phyloP scores from a whole-genome alignment of 306 rosid species.

The Malus orientalis region DNA sequence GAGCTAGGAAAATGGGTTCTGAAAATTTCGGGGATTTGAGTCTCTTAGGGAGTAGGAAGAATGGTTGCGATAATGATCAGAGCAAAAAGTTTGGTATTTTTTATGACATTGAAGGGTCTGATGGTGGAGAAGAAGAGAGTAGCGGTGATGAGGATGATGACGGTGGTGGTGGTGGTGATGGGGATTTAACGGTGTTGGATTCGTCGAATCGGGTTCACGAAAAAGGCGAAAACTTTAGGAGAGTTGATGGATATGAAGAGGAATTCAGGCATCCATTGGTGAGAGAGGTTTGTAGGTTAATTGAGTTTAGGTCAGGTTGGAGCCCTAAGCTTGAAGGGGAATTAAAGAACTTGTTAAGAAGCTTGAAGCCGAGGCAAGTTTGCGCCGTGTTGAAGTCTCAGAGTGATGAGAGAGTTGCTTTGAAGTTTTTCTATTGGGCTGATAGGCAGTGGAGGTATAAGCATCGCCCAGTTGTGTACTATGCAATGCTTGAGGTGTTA shows the following conservation, averaged over 20 bases:
- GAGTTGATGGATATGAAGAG: conserved; percentile 46
- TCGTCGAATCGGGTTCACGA: conserved; percentile 17
- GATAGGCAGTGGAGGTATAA: conserved; percentile 81
- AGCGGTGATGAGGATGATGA: not conserved
- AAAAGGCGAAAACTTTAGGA: conserved; percentile 18
- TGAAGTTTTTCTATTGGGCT: conserved; percentile 77
- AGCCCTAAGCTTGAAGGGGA: conserved; percentile 56
- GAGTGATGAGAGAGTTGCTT: conserved; percentile 66
- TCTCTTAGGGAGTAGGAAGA: conserved; percentile 20
- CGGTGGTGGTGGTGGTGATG: conserved; percentile 32
- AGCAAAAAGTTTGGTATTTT: conserved; percentile 5
- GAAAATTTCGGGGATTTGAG: conserved; percentile 17
- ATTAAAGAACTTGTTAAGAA: conserved; percentile 57
- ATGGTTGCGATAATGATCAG: conserved; percentile 7
- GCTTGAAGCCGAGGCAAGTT: conserved; percentile 70
- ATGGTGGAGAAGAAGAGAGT: conserved; percentile 21
- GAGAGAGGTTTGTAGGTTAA: conserved; percentile 54
- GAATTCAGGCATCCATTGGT: conserved; percentile 69
- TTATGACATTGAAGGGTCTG: conserved; percentile 17
- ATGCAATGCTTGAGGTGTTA: conserved; percentile 66
- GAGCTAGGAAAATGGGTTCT: conserved; percentile 30
- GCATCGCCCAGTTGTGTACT: conserved; percentile 48
- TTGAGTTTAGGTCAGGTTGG: conserved; percentile 65
- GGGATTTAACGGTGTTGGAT: conserved; percentile 30
- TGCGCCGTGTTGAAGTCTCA: conserved; percentile 73